Evolutionary conservation across 2,329 filamentous ascomycete genomes (phyloP).

Genomic region (Epicoccum sorghinum): DNA sequence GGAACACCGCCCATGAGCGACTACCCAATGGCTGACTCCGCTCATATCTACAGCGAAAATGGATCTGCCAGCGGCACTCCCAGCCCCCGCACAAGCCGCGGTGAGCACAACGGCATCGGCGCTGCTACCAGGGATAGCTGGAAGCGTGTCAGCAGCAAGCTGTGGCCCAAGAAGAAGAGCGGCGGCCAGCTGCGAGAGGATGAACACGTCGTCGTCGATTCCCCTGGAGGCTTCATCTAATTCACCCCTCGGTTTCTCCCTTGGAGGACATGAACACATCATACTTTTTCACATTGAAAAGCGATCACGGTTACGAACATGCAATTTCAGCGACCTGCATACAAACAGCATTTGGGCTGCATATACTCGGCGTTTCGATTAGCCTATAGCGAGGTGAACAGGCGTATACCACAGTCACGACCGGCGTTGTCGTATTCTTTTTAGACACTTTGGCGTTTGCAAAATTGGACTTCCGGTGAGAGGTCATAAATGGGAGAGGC

Average conservation of each 20-base stretch:
- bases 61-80: constrained; percentile 43
- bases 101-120: constrained; percentile 46
- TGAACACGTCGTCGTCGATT: constrained; percentile 43
- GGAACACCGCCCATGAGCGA: constrained; percentile 72
- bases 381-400: constrained; percentile 40
- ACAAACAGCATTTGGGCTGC: constrained; percentile 43
- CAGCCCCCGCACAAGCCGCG: constrained; percentile 46
- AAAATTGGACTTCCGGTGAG: constrained; percentile 24
- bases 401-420: constrained; percentile 35
- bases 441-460: constrained; percentile 37
- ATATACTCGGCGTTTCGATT: constrained; percentile 40
- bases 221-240: constrained; percentile 17
- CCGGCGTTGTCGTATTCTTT: constrained; percentile 34
- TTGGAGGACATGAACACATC: constrained; percentile 2
- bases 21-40: constrained; percentile 54
- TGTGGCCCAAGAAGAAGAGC: constrained; percentile 50
- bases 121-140: constrained; percentile 47
- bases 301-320: constrained; percentile 41
- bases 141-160: constrained; percentile 50
- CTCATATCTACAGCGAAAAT: constrained; percentile 44
- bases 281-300: constrained; percentile 23
- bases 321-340: constrained; percentile 43
- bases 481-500: constrained; percentile 26
- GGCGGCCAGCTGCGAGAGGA: constrained; percentile 45
- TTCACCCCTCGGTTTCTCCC: neutral